Evolutionary conservation across 139 green algal species (phyloP).

Genomic region (Chlamydomonas incerta): DNA sequence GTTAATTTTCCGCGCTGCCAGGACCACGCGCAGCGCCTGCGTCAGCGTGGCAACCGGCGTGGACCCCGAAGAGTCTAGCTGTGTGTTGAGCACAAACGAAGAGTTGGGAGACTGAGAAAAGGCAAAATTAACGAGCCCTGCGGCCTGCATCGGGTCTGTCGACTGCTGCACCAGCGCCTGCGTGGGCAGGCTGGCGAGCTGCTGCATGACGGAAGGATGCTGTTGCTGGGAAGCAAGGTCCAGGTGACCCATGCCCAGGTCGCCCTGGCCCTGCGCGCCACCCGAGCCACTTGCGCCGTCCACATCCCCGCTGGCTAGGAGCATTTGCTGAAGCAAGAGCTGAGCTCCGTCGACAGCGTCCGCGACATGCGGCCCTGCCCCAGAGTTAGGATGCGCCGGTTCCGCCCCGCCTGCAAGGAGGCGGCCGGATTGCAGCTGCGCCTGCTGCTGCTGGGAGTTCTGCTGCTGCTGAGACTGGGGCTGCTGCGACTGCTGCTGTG

Average conservation of each 20-base stretch:
- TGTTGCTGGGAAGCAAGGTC: slow-evolving; percentile 6
- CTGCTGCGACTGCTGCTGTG: too few species aligned
- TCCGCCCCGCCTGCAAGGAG: too few species aligned
- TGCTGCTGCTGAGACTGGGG: too few species aligned
- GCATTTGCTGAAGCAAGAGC: slow-evolving; percentile 25
- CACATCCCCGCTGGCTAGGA: background rate
- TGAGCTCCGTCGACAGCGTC: slow-evolving; percentile 22
- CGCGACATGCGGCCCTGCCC: background rate
- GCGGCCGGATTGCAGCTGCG: too few species aligned
- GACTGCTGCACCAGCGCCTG: background rate
- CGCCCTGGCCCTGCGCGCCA: background rate
- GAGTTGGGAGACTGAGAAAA: slow-evolving; percentile 40
- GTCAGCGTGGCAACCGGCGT: slow-evolving; percentile 10
- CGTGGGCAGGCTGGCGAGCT: slow-evolving; percentile 23
- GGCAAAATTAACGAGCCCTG: slow-evolving; percentile 42
- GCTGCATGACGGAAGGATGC: slow-evolving; percentile 12
- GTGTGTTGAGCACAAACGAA: slow-evolving; percentile 45
- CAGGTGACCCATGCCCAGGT: background rate
- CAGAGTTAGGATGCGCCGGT: background rate
- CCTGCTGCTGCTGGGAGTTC: too few species aligned
- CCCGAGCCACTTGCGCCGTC: background rate
- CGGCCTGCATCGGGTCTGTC: background rate
- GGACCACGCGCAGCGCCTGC: slow-evolving; percentile 37
- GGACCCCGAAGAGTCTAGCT: slow-evolving; percentile 24
- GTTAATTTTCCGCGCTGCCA: slow-evolving; percentile 48